A percentile compares a stretch with the other conserved stretches of the same genome.
Evolutionary conservation across 2,329 filamentous ascomycete species (phyloP).

Genomic region (Pestalotiopsis sp.): DNA sequence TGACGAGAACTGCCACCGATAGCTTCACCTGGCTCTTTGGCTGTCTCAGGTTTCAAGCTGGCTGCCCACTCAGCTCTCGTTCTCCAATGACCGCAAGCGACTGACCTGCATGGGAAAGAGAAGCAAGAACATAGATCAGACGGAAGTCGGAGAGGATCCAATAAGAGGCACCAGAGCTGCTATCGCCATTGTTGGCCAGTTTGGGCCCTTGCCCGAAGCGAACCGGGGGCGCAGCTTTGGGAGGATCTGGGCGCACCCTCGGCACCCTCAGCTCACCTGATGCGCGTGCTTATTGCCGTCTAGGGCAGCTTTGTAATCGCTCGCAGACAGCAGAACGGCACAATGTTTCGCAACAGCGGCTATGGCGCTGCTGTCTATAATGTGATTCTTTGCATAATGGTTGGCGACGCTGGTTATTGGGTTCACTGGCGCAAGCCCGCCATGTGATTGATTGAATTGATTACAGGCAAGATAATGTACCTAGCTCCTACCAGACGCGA

Average conservation of each 20-base stretch:
- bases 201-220: constrained; percentile 16
- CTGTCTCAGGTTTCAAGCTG: constrained; percentile 17
- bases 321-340: background rate
- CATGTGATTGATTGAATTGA: background rate
- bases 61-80: constrained; percentile 15
- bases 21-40: constrained; percentile 1
- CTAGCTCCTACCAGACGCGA: too few relatives aligned
- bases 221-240: constrained; percentile 12
- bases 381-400: constrained; percentile 8
- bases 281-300: constrained; percentile 8
- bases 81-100: background rate
- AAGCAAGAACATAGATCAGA: constrained; percentile 17
- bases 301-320: constrained; percentile 2
- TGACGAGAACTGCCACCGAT: background rate
- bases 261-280: constrained; percentile 15
- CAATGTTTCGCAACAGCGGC: constrained; percentile 7
- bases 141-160: constrained; percentile 18
- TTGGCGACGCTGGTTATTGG: background rate
- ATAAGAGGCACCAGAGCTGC: constrained; percentile 15
- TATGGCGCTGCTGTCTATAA: constrained; percentile 11
- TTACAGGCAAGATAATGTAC: too few relatives aligned
- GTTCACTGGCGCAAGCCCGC: background rate
- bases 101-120: constrained; percentile 23
- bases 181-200: constrained; percentile 15
- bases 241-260: constrained; percentile 16